These are phyloP conservation scores for Ascochyta koolunga DNA, from an alignment of 2,329 filamentous ascomycete genomes.

Conservation along the genomic window DNA sequence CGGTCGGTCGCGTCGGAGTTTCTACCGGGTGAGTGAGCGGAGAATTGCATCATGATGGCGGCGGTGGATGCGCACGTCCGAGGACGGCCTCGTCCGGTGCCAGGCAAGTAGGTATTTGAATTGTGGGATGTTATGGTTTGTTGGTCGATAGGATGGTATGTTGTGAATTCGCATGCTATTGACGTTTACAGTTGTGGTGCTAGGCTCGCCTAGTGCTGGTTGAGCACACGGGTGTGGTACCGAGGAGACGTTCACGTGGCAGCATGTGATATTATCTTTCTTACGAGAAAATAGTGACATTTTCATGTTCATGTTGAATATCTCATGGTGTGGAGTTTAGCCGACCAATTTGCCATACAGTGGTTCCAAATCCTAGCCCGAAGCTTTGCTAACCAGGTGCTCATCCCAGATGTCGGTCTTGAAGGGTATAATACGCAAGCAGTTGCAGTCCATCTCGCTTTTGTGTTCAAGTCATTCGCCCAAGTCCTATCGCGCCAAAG, in stretches of 20 bases:
- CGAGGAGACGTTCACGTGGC: background rate
- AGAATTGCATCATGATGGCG: conserved; percentile 2
- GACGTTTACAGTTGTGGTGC: background rate
- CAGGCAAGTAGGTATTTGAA: no score
- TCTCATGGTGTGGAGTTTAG: conserved; percentile 16
- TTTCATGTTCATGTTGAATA: conserved; percentile 15
- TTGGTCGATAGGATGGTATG: no score
- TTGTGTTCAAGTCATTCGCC: conserved; percentile 17
- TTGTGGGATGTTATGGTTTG: background rate
- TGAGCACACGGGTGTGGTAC: background rate
- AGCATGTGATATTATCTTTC: background rate
- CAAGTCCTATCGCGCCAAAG: conserved; percentile 8
- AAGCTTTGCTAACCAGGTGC: conserved; percentile 16
- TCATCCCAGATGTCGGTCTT: conserved; percentile 27
- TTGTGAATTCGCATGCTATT: background rate
- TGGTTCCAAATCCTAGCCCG: conserved; percentile 14
- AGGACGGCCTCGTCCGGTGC: background rate
- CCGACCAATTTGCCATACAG: conserved; percentile 13
- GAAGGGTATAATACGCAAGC: conserved; percentile 40
- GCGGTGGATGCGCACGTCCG: background rate
- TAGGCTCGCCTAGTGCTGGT: background rate
- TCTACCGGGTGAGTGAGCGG: background rate
- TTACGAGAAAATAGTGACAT: background rate
- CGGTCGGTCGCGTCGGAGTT: background rate
- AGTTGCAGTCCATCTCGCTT: conserved; percentile 27